Evolutionary conservation across 202 grass and related monocot species (phyloP).

Genomic region (Schoenoplectus tabernaemontani): DNA sequence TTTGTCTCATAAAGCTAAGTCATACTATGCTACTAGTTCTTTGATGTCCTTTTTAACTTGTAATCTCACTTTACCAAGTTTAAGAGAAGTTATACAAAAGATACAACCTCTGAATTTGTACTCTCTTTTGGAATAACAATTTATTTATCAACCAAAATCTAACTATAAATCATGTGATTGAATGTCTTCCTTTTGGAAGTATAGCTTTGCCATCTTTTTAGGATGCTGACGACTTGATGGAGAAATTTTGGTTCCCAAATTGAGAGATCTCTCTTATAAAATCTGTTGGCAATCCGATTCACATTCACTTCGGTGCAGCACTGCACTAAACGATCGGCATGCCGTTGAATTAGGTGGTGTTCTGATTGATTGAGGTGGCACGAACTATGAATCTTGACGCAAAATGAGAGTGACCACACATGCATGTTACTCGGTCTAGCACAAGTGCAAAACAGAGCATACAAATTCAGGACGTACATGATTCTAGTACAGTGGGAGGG

Average conservation of each 20-base stretch:
- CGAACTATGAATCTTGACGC: no score
- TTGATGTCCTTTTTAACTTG: no score
- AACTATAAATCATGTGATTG: constrained; percentile 7
- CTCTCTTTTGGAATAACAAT: not conserved
- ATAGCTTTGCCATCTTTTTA: constrained; percentile 9
- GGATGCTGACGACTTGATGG: not conserved
- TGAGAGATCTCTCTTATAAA: not conserved
- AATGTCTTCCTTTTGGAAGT: constrained; percentile 7
- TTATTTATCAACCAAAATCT: not conserved
- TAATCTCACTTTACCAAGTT: not conserved
- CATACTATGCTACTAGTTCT: not conserved
- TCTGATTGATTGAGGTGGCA: no score
- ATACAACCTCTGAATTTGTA: not conserved
- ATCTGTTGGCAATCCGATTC: not conserved
- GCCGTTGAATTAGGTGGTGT: no score
- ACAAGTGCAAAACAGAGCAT: no score
- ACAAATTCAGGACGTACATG: no score
- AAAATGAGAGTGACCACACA: no score
- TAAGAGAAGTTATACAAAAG: not conserved
- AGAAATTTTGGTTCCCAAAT: not conserved
- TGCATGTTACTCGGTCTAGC: no score
- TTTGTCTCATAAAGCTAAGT: not conserved
- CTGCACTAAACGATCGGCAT: no score
- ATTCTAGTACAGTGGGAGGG: no score
- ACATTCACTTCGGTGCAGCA: not conserved